These are phyloP conservation scores for Anethum foeniculum DNA, from an alignment of 140 eudicot genomes.

Conservation along the genomic window DNA sequence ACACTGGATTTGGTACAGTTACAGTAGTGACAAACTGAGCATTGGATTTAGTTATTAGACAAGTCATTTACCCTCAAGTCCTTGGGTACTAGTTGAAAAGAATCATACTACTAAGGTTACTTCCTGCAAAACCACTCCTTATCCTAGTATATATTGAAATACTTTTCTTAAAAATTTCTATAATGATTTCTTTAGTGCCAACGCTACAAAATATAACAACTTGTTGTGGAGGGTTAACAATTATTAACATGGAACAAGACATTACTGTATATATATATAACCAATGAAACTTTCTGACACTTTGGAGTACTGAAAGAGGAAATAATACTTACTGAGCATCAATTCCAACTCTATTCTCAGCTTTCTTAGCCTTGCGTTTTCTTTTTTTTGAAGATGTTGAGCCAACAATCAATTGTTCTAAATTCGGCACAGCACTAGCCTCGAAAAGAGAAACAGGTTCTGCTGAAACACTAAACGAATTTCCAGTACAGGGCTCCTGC, in stretches of 20 bases:
- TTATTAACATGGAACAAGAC: neutral
- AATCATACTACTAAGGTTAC: neutral
- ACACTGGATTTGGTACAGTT: neutral
- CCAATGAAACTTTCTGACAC: neutral
- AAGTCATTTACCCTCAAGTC: neutral
- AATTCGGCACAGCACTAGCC: slow-evolving; percentile 19
- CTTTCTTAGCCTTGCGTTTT: slow-evolving; percentile 31
- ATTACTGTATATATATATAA: neutral
- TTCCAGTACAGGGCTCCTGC: slow-evolving; percentile 12
- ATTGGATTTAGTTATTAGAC: neutral
- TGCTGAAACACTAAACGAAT: slow-evolving; percentile 13
- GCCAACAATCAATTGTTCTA: slow-evolving; percentile 12
- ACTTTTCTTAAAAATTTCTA: neutral
- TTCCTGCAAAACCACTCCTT: neutral
- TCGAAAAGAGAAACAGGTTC: slow-evolving; percentile 1
- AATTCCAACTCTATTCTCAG: slow-evolving; percentile 21
- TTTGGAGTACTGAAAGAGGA: neutral
- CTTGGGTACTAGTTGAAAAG: neutral
- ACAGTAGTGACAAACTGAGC: neutral
- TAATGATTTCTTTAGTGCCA: neutral
- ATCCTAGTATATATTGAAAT: neutral
- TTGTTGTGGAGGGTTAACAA: neutral
- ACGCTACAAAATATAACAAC: neutral
- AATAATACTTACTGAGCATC: slow-evolving; percentile 24
- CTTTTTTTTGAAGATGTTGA: slow-evolving; percentile 27